phyloP scores from a whole-genome alignment of 2,329 filamentous ascomycete species.

The Cercospora brassicicola region DNA sequence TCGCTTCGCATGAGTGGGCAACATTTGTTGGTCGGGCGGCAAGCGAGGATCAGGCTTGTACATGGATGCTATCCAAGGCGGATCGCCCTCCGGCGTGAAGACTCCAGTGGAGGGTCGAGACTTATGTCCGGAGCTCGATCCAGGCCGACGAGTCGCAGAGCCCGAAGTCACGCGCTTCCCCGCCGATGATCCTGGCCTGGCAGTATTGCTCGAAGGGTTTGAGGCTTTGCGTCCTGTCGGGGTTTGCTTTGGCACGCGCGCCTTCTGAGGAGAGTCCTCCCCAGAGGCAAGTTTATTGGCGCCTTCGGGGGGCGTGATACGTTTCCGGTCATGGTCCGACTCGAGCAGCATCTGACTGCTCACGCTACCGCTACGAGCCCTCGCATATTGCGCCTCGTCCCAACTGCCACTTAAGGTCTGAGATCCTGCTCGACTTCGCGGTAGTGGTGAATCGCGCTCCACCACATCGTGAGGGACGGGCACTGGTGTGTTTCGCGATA shows the following conservation, averaged over 20 bases:
- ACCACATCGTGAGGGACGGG: slow-evolving; percentile 71
- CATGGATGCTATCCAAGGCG: slow-evolving; percentile 90
- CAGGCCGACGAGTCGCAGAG: slow-evolving; percentile 25
- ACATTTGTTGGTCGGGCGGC: slow-evolving; percentile 90
- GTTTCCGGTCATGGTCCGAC: slow-evolving; percentile 43
- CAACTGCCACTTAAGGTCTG: slow-evolving; percentile 60
- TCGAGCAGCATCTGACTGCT: slow-evolving; percentile 56
- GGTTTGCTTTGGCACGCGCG: slow-evolving; percentile 43
- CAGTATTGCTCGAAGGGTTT: slow-evolving; percentile 8
- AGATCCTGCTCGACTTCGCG: slow-evolving; percentile 60
- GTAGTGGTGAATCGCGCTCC: slow-evolving; percentile 70
- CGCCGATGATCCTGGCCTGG: slow-evolving; percentile 26
- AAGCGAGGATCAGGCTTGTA: slow-evolving; percentile 94
- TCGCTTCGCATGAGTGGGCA: slow-evolving; percentile 87
- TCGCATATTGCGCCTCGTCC: slow-evolving; percentile 45
- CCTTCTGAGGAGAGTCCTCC: slow-evolving; percentile 41
- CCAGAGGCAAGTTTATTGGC: slow-evolving; percentile 27
- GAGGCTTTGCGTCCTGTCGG: slow-evolving; percentile 31
- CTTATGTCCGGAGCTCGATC: slow-evolving; percentile 31
- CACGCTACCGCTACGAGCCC: slow-evolving; percentile 65
- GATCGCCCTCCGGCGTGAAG: slow-evolving; percentile 77
- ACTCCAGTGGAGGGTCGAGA: slow-evolving; percentile 61
- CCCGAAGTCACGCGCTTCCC: slow-evolving; percentile 9
- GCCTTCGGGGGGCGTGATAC: slow-evolving; percentile 41
- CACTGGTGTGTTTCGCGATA: slow-evolving; percentile 75